Evolutionary conservation across 345 rosid species (phyloP).

Genomic region (Euphorbia lathyris): DNA sequence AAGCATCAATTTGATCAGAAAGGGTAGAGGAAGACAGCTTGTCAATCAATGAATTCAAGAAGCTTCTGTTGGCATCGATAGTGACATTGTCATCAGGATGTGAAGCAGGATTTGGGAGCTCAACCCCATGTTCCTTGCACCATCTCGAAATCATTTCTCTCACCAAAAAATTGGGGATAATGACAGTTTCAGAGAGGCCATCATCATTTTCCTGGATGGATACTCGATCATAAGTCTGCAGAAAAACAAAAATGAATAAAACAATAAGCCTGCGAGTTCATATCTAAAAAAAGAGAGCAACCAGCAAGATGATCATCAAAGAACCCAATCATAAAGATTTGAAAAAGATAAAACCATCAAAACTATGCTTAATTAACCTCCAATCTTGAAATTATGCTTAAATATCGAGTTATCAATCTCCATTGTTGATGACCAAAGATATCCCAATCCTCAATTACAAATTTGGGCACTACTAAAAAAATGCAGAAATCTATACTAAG

Average conservation of each 20-base stretch:
- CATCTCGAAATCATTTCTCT: slow-evolving; percentile 47
- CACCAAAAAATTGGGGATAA: slow-evolving; percentile 44
- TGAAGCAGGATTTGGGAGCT: slow-evolving; percentile 26
- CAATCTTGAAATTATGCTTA: neutral
- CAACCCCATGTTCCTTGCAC: slow-evolving; percentile 35
- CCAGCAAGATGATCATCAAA: too few species aligned
- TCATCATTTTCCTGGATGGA: slow-evolving; percentile 35
- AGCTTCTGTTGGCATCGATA: slow-evolving; percentile 21
- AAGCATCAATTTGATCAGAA: slow-evolving; percentile 46
- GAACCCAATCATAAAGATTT: too few species aligned
- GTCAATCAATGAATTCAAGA: slow-evolving; percentile 38
- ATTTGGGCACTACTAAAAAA: neutral
- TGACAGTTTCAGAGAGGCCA: slow-evolving; percentile 40
- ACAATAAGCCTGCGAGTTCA: too few species aligned
- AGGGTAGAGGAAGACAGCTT: slow-evolving; percentile 40
- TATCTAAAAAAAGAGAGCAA: too few species aligned
- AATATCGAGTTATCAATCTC: neutral
- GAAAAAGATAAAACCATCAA: neutral
- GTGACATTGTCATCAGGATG: slow-evolving; percentile 17
- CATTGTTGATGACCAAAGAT: neutral
- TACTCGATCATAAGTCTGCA: slow-evolving; percentile 55
- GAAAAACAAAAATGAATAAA: slow-evolving; percentile 11
- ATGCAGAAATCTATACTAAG: neutral
- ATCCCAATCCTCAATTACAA: neutral
- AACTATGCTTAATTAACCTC: neutral